phyloP scores from a whole-genome alignment of 176 grass and related monocot species.

The Ampelocalamus luodianensis region DNA sequence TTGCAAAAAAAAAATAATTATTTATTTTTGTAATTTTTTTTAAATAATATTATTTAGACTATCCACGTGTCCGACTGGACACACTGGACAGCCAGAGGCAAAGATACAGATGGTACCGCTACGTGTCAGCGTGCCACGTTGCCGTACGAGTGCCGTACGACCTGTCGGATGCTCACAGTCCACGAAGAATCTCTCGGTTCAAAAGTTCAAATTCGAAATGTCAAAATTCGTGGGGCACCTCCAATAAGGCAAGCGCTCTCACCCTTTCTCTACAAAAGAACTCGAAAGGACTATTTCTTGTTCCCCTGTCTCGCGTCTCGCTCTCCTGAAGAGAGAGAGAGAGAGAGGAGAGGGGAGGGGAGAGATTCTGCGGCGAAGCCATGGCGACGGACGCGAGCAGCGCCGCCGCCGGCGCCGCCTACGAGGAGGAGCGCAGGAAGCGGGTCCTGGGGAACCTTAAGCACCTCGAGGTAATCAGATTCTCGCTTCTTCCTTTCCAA shows the following conservation, averaged over 20 bases:
- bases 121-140: neutral
- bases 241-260: neutral
- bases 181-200: neutral
- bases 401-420: slow-evolving; percentile 44
- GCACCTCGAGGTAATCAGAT: slow-evolving; percentile 68
- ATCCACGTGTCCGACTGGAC: neutral
- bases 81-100: neutral
- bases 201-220: slow-evolving; percentile 49
- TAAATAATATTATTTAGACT: no score
- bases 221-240: neutral
- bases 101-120: neutral
- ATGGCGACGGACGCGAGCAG: slow-evolving; percentile 49
- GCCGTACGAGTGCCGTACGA: neutral
- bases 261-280: neutral
- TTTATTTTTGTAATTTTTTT: no score
- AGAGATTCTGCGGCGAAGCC: neutral
- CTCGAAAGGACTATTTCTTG: neutral
- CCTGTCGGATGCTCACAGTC: neutral
- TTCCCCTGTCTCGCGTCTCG: neutral
- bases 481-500: neutral
- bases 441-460: slow-evolving; percentile 90
- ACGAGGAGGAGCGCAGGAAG: slow-evolving; percentile 80
- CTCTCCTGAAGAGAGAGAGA: neutral
- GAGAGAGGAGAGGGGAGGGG: neutral
- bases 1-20: no score